Conservation (phyloP, 2,329 filamentous ascomycete species). For the Coniochaeta ligniaria region DNA sequence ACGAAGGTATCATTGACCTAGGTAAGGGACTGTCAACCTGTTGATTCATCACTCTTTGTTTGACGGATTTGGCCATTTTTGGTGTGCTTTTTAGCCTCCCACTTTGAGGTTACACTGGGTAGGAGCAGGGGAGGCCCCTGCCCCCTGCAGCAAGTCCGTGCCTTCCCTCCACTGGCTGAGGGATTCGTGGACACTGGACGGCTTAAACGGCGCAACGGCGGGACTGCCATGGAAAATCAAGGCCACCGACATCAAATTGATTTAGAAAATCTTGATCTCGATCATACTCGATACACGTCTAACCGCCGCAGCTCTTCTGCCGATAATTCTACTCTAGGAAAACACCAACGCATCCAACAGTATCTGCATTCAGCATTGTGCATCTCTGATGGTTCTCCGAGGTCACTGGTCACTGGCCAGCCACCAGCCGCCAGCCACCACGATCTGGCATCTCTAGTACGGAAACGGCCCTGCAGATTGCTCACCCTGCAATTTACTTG, state of each 20-base stretch:
- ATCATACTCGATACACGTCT: not conserved
- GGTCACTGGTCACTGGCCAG: no score
- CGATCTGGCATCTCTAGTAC: not conserved
- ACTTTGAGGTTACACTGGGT: not conserved
- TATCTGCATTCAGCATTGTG: not conserved
- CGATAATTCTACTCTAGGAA: not conserved
- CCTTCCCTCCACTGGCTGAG: not conserved
- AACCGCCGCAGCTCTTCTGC: not conserved
- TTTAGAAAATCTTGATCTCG: not conserved
- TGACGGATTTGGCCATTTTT: not conserved
- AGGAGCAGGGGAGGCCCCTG: not conserved
- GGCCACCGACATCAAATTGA: not conserved
- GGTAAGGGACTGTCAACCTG: no score
- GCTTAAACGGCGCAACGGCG: not conserved
- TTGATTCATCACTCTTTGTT: no score
- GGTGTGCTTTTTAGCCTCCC: not conserved
- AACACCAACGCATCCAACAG: not conserved
- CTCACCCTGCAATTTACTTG: not conserved
- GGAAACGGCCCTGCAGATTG: no score
- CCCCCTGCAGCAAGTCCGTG: not conserved
- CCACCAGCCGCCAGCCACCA: not conserved
- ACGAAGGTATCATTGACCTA: not conserved
- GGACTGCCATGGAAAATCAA: not conserved
- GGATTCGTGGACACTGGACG: not conserved
- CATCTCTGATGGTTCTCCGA: no score